These are phyloP conservation scores for Eucalyptus urophylla DNA, from an alignment of 345 rosid genomes.

Conservation along the genomic window DNA sequence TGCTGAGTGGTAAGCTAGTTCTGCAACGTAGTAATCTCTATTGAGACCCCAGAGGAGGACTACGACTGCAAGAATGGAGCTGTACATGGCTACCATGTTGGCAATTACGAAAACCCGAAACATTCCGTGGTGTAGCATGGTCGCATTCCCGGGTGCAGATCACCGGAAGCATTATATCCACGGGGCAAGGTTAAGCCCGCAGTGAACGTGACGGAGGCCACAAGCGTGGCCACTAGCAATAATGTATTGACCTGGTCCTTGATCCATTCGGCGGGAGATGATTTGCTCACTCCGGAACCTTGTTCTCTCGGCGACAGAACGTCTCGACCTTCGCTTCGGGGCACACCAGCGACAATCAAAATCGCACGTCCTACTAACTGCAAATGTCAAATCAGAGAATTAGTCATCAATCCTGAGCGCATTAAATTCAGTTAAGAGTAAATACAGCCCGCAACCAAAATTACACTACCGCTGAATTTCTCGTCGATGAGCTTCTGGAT, in stretches of 20 bases:
- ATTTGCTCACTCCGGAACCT: no score
- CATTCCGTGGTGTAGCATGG: fast-evolving
- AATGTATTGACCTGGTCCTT: background rate
- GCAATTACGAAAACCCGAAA: fast-evolving
- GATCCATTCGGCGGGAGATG: fast-evolving
- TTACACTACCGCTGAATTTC: no score
- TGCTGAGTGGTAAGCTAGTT: background rate
- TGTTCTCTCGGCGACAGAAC: fast-evolving
- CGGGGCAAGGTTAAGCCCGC: background rate
- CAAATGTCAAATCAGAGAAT: no score
- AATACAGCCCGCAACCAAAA: no score
- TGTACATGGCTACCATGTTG: fast-evolving
- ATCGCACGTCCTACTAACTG: no score
- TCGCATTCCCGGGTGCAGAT: fast-evolving
- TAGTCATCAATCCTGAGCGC: fast-evolving
- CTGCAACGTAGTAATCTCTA: fast-evolving
- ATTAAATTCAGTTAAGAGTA: no score
- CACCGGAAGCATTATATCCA: fast-evolving
- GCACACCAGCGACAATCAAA: no score
- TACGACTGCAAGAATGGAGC: background rate
- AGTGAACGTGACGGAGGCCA: background rate
- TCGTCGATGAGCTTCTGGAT: no score
- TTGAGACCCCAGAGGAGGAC: background rate
- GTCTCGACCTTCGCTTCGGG: fast-evolving
- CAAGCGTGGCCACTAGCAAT: background rate